Evolutionary conservation across 2,329 filamentous ascomycete genomes (phyloP).

Genomic region (Aspergillus sp.): DNA sequence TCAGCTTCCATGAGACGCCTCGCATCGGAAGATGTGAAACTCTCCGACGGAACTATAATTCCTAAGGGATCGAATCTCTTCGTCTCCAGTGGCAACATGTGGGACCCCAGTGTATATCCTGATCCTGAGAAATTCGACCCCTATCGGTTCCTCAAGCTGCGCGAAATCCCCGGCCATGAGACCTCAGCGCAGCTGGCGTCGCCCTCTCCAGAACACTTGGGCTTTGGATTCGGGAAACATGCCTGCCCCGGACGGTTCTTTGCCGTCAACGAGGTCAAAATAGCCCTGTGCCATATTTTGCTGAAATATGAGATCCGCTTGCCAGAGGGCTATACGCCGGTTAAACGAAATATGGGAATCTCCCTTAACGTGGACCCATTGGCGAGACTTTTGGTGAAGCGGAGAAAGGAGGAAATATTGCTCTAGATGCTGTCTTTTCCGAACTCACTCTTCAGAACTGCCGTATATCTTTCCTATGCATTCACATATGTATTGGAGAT

Average conservation of each 20-base stretch:
- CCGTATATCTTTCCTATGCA: not conserved
- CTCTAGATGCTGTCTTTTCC: not conserved
- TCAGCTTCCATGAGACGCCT: slow-evolving; percentile 1
- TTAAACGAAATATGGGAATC: not conserved
- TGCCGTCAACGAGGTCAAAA: slow-evolving; percentile 2
- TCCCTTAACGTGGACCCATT: not conserved
- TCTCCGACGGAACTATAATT: slow-evolving; percentile 9
- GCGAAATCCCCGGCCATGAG: slow-evolving; percentile 4
- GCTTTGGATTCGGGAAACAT: slow-evolving; percentile 29
- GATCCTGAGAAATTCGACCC: slow-evolving; percentile 7
- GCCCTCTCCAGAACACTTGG: slow-evolving; percentile 15
- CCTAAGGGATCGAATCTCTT: slow-evolving; percentile 4
- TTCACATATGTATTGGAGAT: not conserved
- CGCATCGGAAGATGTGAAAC: slow-evolving; percentile 1
- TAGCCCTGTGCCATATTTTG: slow-evolving; percentile 1
- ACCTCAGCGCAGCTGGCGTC: slow-evolving; percentile 13
- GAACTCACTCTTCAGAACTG: not conserved
- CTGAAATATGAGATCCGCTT: slow-evolving; percentile 5
- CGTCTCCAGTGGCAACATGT: slow-evolving; percentile 6
- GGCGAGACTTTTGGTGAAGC: not conserved
- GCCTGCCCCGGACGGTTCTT: slow-evolving; percentile 10
- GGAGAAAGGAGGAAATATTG: not conserved
- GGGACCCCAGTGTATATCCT: slow-evolving; percentile 5
- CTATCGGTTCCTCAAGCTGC: slow-evolving; percentile 12
- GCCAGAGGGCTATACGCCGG: not conserved